Conservation (phyloP, 2,329 filamentous ascomycete genomes). For the Xylariaceae sp. region DNA sequence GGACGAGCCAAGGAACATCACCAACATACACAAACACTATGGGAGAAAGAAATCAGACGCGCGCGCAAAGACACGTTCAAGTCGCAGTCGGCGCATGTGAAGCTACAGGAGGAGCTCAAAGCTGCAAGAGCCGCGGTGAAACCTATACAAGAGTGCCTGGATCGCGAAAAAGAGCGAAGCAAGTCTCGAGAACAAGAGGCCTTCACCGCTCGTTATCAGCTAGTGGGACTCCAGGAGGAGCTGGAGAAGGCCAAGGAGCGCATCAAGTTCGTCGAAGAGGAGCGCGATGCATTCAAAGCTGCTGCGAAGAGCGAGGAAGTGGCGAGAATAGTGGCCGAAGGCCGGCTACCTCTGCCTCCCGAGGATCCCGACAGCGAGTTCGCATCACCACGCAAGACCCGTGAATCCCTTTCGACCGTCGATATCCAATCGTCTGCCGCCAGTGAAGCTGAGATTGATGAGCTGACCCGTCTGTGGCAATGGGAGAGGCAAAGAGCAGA, state of each 20-base stretch:
- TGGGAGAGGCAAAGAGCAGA: conserved; percentile 62
- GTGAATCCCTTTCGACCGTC: conserved; percentile 42
- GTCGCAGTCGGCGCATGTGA: conserved; percentile 63
- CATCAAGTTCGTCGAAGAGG: conserved; percentile 64
- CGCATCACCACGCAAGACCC: conserved; percentile 52
- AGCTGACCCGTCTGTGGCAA: conserved; percentile 46
- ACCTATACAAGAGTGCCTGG: conserved; percentile 53
- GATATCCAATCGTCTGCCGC: conserved; percentile 52
- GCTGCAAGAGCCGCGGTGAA: conserved; percentile 51
- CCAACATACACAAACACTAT: conserved; percentile 60
- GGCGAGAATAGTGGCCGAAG: conserved; percentile 67
- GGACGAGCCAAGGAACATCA: conserved; percentile 66
- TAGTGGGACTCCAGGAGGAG: conserved; percentile 63
- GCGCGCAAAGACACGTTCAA: conserved; percentile 72
- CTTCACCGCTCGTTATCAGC: conserved; percentile 61
- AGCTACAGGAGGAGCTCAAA: conserved; percentile 71
- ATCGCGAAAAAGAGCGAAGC: conserved; percentile 59
- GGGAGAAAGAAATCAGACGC: conserved; percentile 70
- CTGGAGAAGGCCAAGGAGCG: conserved; percentile 59
- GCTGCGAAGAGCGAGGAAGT: conserved; percentile 71
- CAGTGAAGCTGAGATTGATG: conserved; percentile 56
- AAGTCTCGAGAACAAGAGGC: conserved; percentile 63
- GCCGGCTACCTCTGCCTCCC: conserved; percentile 60
- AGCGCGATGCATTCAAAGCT: conserved; percentile 69
- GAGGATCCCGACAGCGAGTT: conserved; percentile 55